phyloP scores from a whole-genome alignment of 805 yeast genomes.

The Starmerella tilneyi region DNA sequence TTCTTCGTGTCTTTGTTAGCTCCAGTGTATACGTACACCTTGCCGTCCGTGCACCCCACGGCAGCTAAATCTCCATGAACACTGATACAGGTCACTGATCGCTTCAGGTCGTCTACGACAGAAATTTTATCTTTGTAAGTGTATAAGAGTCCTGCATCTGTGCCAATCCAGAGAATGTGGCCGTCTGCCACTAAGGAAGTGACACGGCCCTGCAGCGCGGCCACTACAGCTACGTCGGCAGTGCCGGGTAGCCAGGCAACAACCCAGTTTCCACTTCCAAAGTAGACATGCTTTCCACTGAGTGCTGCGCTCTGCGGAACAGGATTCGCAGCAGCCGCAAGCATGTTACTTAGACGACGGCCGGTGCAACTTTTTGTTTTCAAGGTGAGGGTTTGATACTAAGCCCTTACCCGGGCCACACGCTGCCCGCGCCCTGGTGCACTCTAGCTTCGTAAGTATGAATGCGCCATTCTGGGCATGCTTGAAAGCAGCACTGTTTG shows the following conservation, averaged over 20 bases:
- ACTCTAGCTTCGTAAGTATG: background rate
- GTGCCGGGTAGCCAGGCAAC: constrained; percentile 7
- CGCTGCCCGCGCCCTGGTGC: too few relatives aligned
- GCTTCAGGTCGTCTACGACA: background rate
- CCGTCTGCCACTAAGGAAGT: background rate
- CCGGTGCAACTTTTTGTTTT: constrained; percentile 1
- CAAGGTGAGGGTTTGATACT: background rate
- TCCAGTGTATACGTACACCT: constrained; percentile 49
- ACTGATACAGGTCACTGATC: constrained; percentile 7
- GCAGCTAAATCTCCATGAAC: constrained; percentile 31
- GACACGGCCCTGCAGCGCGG: constrained; percentile 9
- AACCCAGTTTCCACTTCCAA: constrained; percentile 13
- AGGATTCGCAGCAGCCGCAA: constrained; percentile 19
- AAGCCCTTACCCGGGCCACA: constrained; percentile 9
- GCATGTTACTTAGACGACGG: background rate
- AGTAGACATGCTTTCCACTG: constrained; percentile 2
- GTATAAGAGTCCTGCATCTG: constrained; percentile 11
- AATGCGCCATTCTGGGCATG: too few relatives aligned
- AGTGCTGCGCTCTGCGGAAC: constrained; percentile 9
- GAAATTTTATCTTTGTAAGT: too few relatives aligned
- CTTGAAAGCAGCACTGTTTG: too few relatives aligned
- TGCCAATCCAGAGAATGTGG: constrained; percentile 12
- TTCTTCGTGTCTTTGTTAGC: constrained; percentile 6
- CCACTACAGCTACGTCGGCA: background rate
- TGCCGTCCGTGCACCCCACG: constrained; percentile 59